Evolutionary conservation across 2,329 filamentous ascomycete genomes (phyloP).

Genomic region (Aureobasidium mangrovei): DNA sequence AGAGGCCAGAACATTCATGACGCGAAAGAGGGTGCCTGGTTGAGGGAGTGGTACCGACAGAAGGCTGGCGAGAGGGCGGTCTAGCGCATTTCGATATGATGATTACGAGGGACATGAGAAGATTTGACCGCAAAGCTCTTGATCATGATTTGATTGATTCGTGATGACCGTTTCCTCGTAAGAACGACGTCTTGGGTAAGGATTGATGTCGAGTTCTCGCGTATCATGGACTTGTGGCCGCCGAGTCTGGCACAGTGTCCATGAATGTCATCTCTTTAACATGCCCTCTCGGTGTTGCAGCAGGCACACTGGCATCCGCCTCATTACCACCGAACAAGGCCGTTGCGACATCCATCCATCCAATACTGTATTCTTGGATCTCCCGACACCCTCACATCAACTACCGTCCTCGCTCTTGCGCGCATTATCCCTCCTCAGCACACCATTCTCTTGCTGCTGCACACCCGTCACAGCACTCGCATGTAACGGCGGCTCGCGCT

Average conservation of each 20-base stretch:
- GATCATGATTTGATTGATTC: not conserved
- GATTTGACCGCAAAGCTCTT: not conserved
- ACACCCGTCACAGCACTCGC: not conserved
- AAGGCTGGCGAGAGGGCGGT: constrained; percentile 13
- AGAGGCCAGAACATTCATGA: constrained; percentile 10
- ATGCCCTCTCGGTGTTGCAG: too few species aligned
- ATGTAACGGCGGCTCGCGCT: not conserved
- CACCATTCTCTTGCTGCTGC: not conserved
- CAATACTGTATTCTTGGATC: not conserved
- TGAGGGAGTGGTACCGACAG: constrained; percentile 13
- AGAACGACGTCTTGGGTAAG: not conserved
- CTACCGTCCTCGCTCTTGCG: not conserved
- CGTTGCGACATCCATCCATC: not conserved
- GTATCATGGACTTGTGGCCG: not conserved
- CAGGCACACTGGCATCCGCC: too few species aligned
- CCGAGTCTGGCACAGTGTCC: too few species aligned
- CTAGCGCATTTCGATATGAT: not conserved
- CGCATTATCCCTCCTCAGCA: not conserved
- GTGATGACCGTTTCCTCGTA: constrained; percentile 4
- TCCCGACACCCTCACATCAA: too few species aligned
- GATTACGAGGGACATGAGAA: not conserved
- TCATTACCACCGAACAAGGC: too few species aligned
- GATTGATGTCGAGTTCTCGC: too few species aligned
- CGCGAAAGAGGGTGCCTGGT: not conserved
- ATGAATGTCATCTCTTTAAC: too few species aligned